Evolutionary conservation across 192 early-diverging fungal species (phyloP), one percentile per base, ranked within the genome.

Genomic region (Mortierella hygrophila): DNA sequence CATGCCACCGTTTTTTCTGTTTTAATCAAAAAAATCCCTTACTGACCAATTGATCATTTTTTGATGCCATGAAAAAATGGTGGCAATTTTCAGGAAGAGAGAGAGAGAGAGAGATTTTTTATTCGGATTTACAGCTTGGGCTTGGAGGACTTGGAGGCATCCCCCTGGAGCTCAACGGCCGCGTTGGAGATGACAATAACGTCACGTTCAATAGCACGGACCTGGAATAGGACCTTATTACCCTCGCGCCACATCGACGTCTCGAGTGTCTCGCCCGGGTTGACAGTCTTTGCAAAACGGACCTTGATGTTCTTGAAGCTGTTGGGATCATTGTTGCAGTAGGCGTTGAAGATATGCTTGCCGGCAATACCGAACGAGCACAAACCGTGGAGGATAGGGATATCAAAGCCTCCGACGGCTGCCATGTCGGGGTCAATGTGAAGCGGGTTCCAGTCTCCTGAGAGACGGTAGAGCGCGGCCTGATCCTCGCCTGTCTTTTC

Each of bases 191-290:
- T 96, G 26, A 93, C 97, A 79, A 97, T 93, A 1, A 92, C 94
- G 74, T 98, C 95, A 18, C 97, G 93, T 89, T 99, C 98, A 40
- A 99, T 95, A 18, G 96, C 95, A 41, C 96, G 94, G 65, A 96
- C 95, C 83, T 96, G 94, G 93, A 98, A 99, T 70, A 99, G 91
- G 21, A 99, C 92, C 79, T 95, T 96, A 86, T 91, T 91, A 6
- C 93, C 93, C 74, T 96, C 94, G 79, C 93, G 89, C 98, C 98
- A 99, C 93, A 99, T 95, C 89, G 96, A 94, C 15, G 98, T 99
- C 85, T 97, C 95, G n/a, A 99, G 90, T 15, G 98, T 99, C 85
- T 99, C 97, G 10, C 98, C 97, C n/a, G 98, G 98, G 88, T 96
- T 92, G 68, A 98, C 97, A 10, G 93, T 93, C 26, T 93, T 92